Conservation (phyloP, 2,329 filamentous ascomycete genomes). For the Trichoderma semiorbis region DNA sequence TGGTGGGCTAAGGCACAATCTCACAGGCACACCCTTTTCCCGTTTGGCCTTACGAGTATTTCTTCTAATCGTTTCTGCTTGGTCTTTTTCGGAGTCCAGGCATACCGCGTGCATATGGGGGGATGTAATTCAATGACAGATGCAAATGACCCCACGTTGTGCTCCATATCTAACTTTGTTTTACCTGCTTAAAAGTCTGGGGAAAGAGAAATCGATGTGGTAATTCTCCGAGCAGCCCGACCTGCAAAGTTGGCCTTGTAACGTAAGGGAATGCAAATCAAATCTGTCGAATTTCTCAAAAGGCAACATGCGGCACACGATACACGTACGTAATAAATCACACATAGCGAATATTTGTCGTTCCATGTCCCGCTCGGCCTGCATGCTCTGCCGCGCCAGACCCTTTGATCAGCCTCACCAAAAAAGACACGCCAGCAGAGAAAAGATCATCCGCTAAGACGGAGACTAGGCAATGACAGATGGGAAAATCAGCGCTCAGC, state of each 20-base stretch:
- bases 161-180: constrained; percentile 12
- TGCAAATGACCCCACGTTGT: constrained; percentile 8
- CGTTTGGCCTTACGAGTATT: not conserved
- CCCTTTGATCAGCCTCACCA: not conserved
- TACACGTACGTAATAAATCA: not conserved
- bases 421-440: not conserved
- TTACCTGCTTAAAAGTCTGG: constrained; percentile 1
- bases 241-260: not conserved
- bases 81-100: not conserved
- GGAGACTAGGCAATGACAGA: constrained; percentile 1
- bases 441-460: constrained; percentile 12
- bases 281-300: not conserved
- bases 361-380: not conserved
- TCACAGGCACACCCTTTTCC: not conserved
- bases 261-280: not conserved
- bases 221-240: constrained; percentile 13
- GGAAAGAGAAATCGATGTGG: constrained; percentile 1
- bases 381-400: not conserved
- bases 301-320: not conserved
- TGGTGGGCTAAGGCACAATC: not conserved
- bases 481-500: not conserved
- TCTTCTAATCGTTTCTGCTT: not conserved
- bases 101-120: not conserved
- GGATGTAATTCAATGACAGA: constrained; percentile 8
- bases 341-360: not conserved